Percentiles rank a stretch among this genome's conserved stretches.
These are phyloP conservation scores for Narthecium ossifragum DNA, from an alignment of 106 monocot species.

Conservation along the genomic window DNA sequence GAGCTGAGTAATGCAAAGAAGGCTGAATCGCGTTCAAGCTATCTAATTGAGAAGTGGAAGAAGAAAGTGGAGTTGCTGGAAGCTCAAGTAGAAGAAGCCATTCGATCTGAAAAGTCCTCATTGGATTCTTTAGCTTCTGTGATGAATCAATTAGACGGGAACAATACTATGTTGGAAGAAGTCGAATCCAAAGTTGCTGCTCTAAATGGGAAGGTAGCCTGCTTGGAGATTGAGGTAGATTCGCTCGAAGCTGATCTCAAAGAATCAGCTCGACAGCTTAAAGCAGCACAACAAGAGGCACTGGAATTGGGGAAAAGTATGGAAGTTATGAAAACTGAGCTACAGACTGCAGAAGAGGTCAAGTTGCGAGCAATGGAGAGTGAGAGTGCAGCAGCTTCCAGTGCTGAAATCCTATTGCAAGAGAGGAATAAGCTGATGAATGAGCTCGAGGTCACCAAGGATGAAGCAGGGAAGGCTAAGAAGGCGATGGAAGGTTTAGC, in stretches of 20 bases:
- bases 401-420: constrained; percentile 20
- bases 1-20: constrained; percentile 33
- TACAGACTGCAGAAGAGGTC: neutral
- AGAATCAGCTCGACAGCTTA: constrained; percentile 22
- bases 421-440: constrained; percentile 28
- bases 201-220: constrained; percentile 28
- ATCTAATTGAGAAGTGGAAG: constrained; percentile 41
- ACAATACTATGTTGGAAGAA: constrained; percentile 12
- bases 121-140: constrained; percentile 11
- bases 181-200: constrained; percentile 21
- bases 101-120: constrained; percentile 22
- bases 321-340: constrained; percentile 21
- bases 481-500: constrained; percentile 50
- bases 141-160: constrained; percentile 29
- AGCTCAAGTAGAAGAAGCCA: constrained; percentile 22
- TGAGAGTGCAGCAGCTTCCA: constrained; percentile 16
- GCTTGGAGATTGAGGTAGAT: constrained; percentile 39
- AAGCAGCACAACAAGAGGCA: constrained; percentile 26
- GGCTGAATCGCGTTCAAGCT: constrained; percentile 22
- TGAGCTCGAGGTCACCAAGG: constrained; percentile 26
- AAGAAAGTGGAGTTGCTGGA: constrained; percentile 29
- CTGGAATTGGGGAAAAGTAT: constrained; percentile 18
- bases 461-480: constrained; percentile 36
- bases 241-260: constrained; percentile 23
- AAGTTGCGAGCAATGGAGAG: constrained; percentile 6